Evolutionary conservation across 345 rosid genomes (phyloP).

Genomic region (Psidium guajava): DNA sequence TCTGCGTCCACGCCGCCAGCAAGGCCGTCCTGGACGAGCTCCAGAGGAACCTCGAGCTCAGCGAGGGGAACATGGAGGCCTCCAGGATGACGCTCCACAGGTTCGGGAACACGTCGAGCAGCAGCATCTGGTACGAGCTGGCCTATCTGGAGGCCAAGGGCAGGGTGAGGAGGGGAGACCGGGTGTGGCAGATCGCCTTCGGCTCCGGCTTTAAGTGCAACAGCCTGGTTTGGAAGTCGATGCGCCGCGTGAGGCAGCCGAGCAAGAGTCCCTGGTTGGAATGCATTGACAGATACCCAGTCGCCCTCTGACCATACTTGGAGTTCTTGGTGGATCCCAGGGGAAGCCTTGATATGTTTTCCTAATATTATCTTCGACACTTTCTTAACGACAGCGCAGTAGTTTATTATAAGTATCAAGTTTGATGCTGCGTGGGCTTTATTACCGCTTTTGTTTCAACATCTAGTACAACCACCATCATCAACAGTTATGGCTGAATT

Average conservation of each 20-base stretch:
- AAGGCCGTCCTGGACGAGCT: conserved; percentile 76
- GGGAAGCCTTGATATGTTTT: background rate
- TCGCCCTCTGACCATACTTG: background rate
- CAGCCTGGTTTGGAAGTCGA: conserved; percentile 75
- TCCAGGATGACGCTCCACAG: conserved; percentile 81
- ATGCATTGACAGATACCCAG: conserved; percentile 58
- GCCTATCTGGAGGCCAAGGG: conserved; percentile 90
- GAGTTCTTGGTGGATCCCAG: background rate
- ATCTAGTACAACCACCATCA: background rate
- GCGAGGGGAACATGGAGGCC: conserved; percentile 69
- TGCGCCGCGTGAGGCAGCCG: conserved; percentile 61
- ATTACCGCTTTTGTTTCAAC: background rate
- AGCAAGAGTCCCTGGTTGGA: conserved; percentile 69
- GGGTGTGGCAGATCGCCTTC: conserved; percentile 83
- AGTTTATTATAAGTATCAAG: background rate
- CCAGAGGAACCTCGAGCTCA: conserved; percentile 71
- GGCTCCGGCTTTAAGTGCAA: conserved; percentile 97
- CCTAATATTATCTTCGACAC: background rate
- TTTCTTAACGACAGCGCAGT: background rate
- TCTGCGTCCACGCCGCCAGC: conserved; percentile 85
- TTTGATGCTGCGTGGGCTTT: background rate
- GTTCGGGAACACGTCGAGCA: conserved; percentile 88
- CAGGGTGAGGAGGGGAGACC: conserved; percentile 58
- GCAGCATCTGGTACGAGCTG: conserved; percentile 86
- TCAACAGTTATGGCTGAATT: background rate